Evolutionary conservation across 345 rosid species (phyloP), one percentile per base, ranked within the genome.

Genomic region (Citropsis articulata): DNA sequence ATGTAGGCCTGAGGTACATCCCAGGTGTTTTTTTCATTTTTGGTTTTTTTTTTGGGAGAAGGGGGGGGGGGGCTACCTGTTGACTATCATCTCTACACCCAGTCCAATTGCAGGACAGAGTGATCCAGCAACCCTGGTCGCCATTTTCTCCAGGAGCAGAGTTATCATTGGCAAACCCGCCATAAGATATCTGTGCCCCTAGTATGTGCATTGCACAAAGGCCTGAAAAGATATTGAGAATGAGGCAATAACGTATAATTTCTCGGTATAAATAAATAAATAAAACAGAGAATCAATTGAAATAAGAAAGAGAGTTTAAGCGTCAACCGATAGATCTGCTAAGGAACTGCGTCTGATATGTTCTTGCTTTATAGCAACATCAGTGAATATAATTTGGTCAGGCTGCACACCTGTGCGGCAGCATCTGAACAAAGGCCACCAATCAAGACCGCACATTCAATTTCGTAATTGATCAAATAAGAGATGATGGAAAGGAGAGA

Each of bases 131-230:
- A 97, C 99, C 81, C 99, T 87, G 19, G 99, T 94, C 59, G 98
- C 99, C 99, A 97, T 97, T 84, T 94, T 96, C 84, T 97, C 93
- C n/a, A 93, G 98, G 3, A 98, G 99, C 63, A 88, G 80, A n/a
- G 98, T 94, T 82, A 97, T 90, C 94, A 96, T 93, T 2, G 99
- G 98, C 62, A 94, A 90, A 77, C 99, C 99, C 69, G 99, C 99
- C 99, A 96, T 25, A 96, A 79, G 9, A 96, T 86, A 88, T 96
- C 99, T 7, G 99, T 96, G 61, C 99, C 99, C 0, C 98, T 96
- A 45, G 99, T 96, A 84, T 96, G 99, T 9, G 94, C 99, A 82
- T 96, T 96, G 87, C 99, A 96, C 81, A 94, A 83, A 69, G 99
- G 99, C 85, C 99, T 95, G 72, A 7, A 64, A 72, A 61, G 62